phyloP scores from a whole-genome alignment of 1,139 yeast species.

The Debaryomycetaceae sp. region DNA sequence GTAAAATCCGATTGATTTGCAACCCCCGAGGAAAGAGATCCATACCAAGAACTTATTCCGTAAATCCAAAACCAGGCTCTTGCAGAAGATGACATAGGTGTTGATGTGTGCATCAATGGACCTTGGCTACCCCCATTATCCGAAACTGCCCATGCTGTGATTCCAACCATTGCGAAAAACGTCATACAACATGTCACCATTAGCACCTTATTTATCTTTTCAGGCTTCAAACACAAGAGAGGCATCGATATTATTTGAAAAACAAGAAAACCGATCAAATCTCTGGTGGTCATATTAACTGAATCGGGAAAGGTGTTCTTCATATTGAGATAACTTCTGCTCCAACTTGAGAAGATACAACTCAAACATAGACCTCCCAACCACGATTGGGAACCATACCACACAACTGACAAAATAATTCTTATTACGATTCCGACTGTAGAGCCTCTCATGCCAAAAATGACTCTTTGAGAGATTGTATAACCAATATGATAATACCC shows the following conservation, averaged over 20 bases:
- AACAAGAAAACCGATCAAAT: conserved; percentile 17
- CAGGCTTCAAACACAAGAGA: conserved; percentile 15
- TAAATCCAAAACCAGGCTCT: conserved; percentile 20
- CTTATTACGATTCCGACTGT: conserved; percentile 14
- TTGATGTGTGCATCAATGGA: conserved; percentile 20
- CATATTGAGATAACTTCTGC: conserved; percentile 12
- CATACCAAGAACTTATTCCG: conserved; percentile 19
- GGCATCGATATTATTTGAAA: conserved; percentile 16
- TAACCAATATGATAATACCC: conserved; percentile 18
- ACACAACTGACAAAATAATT: conserved; percentile 15
- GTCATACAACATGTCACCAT: conserved; percentile 25
- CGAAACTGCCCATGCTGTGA: conserved; percentile 21
- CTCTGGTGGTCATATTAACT: conserved; percentile 13
- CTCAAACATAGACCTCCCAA: conserved; percentile 14
- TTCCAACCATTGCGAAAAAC: conserved; percentile 41
- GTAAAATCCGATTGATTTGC: conserved; percentile 44
- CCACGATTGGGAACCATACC: conserved; percentile 19
- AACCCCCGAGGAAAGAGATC: conserved; percentile 30
- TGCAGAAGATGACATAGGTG: conserved; percentile 2
- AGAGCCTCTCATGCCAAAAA: conserved; percentile 19
- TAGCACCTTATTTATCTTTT: conserved; percentile 12
- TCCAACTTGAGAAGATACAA: conserved; percentile 12
- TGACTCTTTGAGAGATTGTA: conserved; percentile 17
- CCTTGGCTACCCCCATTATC: conserved; percentile 34
- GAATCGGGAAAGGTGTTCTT: conserved; percentile 11